These are phyloP conservation scores for Emergomyces orientalis DNA, from an alignment of 2,329 filamentous ascomycete genomes.

Conservation along the genomic window DNA sequence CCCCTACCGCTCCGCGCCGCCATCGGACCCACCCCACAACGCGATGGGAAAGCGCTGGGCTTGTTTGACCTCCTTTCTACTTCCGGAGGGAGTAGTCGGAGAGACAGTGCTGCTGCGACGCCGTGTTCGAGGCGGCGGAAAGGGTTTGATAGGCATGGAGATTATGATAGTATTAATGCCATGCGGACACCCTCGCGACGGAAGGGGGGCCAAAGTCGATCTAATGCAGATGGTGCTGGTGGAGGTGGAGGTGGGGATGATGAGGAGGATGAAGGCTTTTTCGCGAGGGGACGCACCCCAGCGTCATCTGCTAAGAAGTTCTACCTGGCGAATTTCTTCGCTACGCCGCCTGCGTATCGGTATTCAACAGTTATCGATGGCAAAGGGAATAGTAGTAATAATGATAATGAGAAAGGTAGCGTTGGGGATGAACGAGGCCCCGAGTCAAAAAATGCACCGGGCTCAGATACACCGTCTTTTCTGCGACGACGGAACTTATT, in stretches of 20 bases:
- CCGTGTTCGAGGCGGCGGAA: constrained; percentile 13
- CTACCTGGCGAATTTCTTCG: constrained; percentile 38
- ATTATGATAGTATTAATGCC: too few relatives aligned
- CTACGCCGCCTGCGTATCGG: constrained; percentile 37
- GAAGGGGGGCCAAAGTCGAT: background rate
- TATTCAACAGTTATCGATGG: constrained; percentile 34
- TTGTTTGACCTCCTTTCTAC: constrained; percentile 41
- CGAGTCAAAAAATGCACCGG: constrained; percentile 16
- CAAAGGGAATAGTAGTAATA: constrained; percentile 17
- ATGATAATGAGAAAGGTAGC: constrained; percentile 6
- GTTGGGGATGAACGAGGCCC: background rate
- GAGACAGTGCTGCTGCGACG: constrained; percentile 14
- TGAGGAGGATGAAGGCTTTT: background rate
- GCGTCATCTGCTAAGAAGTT: constrained; percentile 37
- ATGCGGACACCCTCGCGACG: background rate
- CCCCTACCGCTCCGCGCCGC: constrained; percentile 31
- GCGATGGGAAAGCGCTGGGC: constrained; percentile 40
- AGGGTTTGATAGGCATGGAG: background rate
- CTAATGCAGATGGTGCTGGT: background rate
- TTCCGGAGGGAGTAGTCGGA: constrained; percentile 24
- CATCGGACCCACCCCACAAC: constrained; percentile 42
- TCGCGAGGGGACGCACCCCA: constrained; percentile 26
- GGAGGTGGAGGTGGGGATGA: background rate
- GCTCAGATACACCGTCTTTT: constrained; percentile 33
- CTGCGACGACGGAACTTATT: constrained; percentile 31